phyloP scores from a whole-genome alignment of 1,139 yeast genomes.

The Suhomyces chickasaworum region DNA sequence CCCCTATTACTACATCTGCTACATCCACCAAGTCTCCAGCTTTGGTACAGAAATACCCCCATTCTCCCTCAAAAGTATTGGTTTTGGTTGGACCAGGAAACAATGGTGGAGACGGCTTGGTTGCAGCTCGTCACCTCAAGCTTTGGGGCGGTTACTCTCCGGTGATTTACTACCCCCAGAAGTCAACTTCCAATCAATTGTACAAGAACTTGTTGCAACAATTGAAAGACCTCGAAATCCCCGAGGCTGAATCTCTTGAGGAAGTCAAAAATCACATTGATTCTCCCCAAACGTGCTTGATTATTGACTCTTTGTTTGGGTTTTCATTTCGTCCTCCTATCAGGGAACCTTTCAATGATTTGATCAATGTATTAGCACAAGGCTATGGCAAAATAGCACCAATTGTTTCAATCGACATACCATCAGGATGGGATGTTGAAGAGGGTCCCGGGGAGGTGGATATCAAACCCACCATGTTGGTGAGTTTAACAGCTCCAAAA shows the following conservation, averaged over 20 bases:
- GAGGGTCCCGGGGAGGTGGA: slow-evolving; percentile 62
- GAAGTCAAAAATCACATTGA: slow-evolving; percentile 34
- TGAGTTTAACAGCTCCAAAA: slow-evolving; percentile 92
- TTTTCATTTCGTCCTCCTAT: slow-evolving; percentile 91
- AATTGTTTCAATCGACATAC: slow-evolving; percentile 83
- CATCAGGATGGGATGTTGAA: slow-evolving; percentile 97
- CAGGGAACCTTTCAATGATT: slow-evolving; percentile 71
- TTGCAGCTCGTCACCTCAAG: slow-evolving; percentile 87
- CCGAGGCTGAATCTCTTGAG: slow-evolving; percentile 40
- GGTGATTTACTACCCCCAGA: slow-evolving; percentile 66
- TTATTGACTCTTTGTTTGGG: slow-evolving; percentile 88
- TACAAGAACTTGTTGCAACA: slow-evolving; percentile 57
- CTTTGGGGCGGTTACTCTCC: slow-evolving; percentile 77
- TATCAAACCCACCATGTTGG: slow-evolving; percentile 63
- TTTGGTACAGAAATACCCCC: neutral
- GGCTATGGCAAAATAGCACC: slow-evolving; percentile 46
- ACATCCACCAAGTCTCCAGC: slow-evolving; percentile 26
- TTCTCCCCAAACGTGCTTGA: slow-evolving; percentile 24
- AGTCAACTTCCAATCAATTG: slow-evolving; percentile 45
- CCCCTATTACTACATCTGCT: slow-evolving; percentile 20
- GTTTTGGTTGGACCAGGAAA: slow-evolving; percentile 94
- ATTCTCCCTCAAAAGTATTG: slow-evolving; percentile 41
- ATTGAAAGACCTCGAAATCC: slow-evolving; percentile 55
- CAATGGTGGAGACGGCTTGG: slow-evolving; percentile 96
- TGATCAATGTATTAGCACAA: slow-evolving; percentile 49